A percentile compares a stretch with the other conserved stretches of the same genome.
Evolutionary conservation across 495 filamentous ascomycete genomes (phyloP).

Genomic region (Trichoderma virens): DNA sequence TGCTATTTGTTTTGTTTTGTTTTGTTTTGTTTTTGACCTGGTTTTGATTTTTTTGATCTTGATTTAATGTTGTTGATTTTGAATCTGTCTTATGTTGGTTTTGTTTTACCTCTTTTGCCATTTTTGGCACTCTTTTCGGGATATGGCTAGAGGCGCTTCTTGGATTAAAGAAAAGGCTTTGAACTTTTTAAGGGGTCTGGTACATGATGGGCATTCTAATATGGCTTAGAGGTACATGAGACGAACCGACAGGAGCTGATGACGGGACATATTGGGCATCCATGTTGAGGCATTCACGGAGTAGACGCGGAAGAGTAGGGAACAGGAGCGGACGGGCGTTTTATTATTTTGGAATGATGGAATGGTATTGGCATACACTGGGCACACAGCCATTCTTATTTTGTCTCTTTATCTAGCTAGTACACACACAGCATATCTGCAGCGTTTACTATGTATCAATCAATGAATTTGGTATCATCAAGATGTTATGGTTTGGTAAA

Average conservation of each 20-base stretch:
- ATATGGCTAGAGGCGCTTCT: slow-evolving; percentile 26
- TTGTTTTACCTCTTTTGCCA: not conserved
- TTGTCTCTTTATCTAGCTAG: slow-evolving; percentile 26
- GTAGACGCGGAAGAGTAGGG: not conserved
- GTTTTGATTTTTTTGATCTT: not conserved
- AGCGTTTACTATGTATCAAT: slow-evolving; percentile 5
- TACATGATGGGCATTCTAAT: not conserved
- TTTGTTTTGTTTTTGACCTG: slow-evolving; percentile 2
- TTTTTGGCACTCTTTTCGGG: slow-evolving; percentile 21
- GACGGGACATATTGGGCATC: not conserved
- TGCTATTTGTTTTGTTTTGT: slow-evolving; percentile 8
- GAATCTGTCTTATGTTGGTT: not conserved
- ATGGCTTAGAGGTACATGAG: slow-evolving; percentile 4
- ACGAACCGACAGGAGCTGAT: not conserved
- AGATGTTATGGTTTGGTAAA: not conserved
- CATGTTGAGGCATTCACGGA: not conserved
- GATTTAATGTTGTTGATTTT: not conserved
- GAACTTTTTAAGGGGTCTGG: slow-evolving; percentile 1
- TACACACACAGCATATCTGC: slow-evolving; percentile 4
- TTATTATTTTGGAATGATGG: not conserved
- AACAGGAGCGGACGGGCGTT: not conserved
- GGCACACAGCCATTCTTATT: not conserved
- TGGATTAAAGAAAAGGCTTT: slow-evolving; percentile 1
- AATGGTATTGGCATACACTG: not conserved
- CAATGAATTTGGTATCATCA: not conserved